Percentiles rank a stretch among this genome's conserved stretches.
Conservation (phyloP, 257 asterid genomes). For the Linderniella brevidens region DNA sequence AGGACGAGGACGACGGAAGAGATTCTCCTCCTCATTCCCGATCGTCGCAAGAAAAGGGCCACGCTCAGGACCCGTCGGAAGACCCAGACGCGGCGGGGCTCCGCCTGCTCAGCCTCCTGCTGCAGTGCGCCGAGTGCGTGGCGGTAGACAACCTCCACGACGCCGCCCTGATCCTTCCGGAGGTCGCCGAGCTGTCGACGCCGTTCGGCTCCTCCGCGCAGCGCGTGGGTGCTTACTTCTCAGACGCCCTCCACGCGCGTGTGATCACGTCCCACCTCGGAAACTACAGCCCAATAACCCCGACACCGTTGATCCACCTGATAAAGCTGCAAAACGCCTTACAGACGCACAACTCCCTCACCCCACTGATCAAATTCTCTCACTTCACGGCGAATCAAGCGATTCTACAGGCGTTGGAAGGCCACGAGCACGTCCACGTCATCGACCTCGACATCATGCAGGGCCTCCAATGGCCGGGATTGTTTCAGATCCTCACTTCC, state of each 20-base stretch:
- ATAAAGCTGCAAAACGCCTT: slow-evolving; percentile 54
- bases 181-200: slow-evolving; percentile 68
- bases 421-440: slow-evolving; percentile 77
- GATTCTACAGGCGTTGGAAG: slow-evolving; percentile 60
- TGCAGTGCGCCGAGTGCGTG: slow-evolving; percentile 82
- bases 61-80: too few relatives aligned
- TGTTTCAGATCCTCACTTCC: slow-evolving; percentile 73
- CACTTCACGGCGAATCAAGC: slow-evolving; percentile 96
- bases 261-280: slow-evolving; percentile 48
- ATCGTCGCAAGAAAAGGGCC: too few relatives aligned
- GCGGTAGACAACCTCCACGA: slow-evolving; percentile 60
- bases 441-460: slow-evolving; percentile 95
- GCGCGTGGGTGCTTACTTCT: slow-evolving; percentile 87
- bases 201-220: slow-evolving; percentile 92
- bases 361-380: slow-evolving; percentile 74
- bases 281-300: slow-evolving; percentile 39
- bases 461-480: slow-evolving; percentile 97
- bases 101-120: slow-evolving; percentile 58
- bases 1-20: too few relatives aligned
- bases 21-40: too few relatives aligned
- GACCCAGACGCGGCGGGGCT: slow-evolving; percentile 55
- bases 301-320: slow-evolving; percentile 27
- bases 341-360: slow-evolving; percentile 59
- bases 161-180: slow-evolving; percentile 55
- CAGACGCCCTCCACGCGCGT: slow-evolving; percentile 75